A percentile compares a stretch with the other conserved stretches of the same genome.
phyloP scores from a whole-genome alignment of 1,139 yeast species.

The Yamadazyma taylorii region DNA sequence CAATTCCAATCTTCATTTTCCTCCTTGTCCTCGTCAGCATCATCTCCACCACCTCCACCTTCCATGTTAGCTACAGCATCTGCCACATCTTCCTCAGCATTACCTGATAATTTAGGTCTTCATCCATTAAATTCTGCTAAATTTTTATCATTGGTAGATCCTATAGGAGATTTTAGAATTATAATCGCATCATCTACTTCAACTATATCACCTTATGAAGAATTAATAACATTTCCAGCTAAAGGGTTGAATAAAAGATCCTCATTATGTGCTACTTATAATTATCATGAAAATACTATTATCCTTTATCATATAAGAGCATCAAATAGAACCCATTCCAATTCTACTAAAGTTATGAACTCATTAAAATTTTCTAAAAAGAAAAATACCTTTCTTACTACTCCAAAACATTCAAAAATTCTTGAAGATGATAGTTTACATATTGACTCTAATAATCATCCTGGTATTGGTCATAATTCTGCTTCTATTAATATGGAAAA shows the following conservation, averaged over 20 bases:
- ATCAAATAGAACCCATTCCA: conserved; percentile 23
- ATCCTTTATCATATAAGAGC: conserved; percentile 53
- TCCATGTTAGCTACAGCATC: conserved; percentile 7
- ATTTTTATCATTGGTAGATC: conserved; percentile 66
- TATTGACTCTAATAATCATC: conserved; percentile 15
- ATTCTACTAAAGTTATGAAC: conserved; percentile 15
- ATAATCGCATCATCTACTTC: conserved; percentile 72
- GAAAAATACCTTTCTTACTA: conserved; percentile 30
- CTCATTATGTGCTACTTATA: conserved; percentile 55
- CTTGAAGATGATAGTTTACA: conserved; percentile 39
- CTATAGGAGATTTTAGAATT: conserved; percentile 65
- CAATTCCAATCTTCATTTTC: conserved; percentile 16
- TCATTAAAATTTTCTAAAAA: conserved; percentile 19
- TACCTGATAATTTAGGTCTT: conserved; percentile 18
- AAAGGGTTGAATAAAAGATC: conserved; percentile 29
- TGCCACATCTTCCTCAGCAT: too few relatives aligned
- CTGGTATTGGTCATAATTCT: conserved; percentile 8
- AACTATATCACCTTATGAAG: conserved; percentile 59
- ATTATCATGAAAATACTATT: conserved; percentile 42
- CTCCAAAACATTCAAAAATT: conserved; percentile 45
- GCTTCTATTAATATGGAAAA: conserved; percentile 47
- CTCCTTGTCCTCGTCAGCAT: too few relatives aligned
- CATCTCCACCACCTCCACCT: conserved; percentile 3
- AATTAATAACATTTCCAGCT: conserved; percentile 51
- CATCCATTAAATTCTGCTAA: conserved; percentile 35